These are phyloP conservation scores for Galeopsis tetrahit DNA, from an alignment of 257 asterid genomes.

Conservation along the genomic window DNA sequence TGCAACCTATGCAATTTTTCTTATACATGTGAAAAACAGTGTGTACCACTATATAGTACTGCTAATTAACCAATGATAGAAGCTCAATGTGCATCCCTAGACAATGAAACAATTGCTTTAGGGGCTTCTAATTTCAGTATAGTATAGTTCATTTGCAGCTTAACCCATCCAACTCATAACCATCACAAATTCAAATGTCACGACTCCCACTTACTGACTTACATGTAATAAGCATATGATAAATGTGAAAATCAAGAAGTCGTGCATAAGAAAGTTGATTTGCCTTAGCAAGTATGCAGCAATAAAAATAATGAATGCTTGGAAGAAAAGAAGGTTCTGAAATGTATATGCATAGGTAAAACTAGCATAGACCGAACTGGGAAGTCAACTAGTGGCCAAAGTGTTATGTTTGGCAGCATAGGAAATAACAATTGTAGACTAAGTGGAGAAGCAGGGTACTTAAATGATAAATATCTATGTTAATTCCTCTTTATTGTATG, in stretches of 20 bases:
- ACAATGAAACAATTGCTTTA: not conserved
- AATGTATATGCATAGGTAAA: not conserved
- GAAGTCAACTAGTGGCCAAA: slow-evolving; percentile 2
- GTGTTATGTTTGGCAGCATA: not conserved
- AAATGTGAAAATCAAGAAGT: not conserved
- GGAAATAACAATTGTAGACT: not conserved
- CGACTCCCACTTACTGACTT: not conserved
- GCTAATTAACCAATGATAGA: not conserved
- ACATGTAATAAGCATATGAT: not conserved
- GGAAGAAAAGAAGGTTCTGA: not conserved
- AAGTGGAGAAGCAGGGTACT: not conserved
- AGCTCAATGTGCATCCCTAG: not conserved
- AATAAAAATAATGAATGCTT: not conserved
- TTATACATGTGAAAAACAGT: not conserved
- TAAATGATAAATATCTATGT: not conserved
- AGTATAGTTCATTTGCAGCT: not conserved
- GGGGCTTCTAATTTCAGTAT: slow-evolving; percentile 16
- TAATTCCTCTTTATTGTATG: not conserved
- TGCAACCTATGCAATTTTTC: not conserved
- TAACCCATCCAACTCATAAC: not conserved
- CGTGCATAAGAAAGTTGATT: not conserved
- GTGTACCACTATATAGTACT: not conserved
- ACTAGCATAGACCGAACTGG: not conserved
- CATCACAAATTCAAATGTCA: slow-evolving; percentile 2
- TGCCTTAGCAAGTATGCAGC: not conserved